Conservation (phyloP, 768 basidiomycete species). For the Suillus subluteus region DNA sequence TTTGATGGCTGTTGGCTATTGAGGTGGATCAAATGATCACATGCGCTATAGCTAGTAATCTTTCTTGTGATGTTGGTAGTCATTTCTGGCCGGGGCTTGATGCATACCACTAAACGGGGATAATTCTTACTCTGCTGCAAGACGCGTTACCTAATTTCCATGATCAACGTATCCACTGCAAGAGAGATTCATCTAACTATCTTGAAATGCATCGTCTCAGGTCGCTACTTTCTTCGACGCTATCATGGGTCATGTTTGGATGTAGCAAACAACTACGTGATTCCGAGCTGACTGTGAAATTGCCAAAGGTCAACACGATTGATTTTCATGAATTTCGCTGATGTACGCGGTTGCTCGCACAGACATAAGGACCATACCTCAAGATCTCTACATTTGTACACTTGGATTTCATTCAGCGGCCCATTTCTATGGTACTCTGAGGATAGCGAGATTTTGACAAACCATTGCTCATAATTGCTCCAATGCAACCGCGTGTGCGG, state of each 20-base stretch:
- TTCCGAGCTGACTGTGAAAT: neutral
- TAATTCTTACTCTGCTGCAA: neutral
- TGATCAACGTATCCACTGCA: neutral
- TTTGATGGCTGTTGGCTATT: neutral
- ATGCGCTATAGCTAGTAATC: neutral
- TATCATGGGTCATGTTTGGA: neutral
- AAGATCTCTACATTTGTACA: neutral
- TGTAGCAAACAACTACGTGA: neutral
- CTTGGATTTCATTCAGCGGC: neutral
- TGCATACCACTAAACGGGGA: neutral
- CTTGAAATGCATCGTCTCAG: neutral
- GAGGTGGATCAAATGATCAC: neutral
- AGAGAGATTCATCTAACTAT: neutral
- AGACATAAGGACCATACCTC: neutral
- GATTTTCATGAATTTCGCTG: neutral
- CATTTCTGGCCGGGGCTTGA: neutral
- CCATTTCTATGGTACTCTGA: neutral
- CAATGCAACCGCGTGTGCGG: neutral
- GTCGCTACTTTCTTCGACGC: neutral
- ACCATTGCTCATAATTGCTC: neutral
- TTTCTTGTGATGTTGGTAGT: neutral
- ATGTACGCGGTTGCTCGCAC: neutral
- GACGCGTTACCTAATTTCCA: neutral
- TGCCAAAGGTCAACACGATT: neutral
- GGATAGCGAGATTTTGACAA: neutral